These are phyloP conservation scores for Posidonia australis DNA, from an alignment of 106 monocot species.

Conservation along the genomic window DNA sequence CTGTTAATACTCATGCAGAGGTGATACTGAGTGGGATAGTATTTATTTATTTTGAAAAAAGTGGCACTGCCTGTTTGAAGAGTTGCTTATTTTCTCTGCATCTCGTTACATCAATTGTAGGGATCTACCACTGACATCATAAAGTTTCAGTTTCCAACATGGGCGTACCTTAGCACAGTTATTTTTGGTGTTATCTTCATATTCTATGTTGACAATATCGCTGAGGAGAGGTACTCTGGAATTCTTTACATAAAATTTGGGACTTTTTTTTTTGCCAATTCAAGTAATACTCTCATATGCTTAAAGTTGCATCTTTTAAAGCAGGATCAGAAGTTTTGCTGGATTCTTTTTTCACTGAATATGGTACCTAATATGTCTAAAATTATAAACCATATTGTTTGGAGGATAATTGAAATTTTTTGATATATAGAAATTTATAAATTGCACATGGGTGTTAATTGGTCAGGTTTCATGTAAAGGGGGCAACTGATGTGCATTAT, in stretches of 20 bases:
- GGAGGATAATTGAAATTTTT: too few relatives aligned
- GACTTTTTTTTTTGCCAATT: too few relatives aligned
- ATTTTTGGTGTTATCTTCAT: constrained; percentile 81
- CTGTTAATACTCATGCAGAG: neutral
- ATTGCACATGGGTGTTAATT: too few relatives aligned
- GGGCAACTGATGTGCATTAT: too few relatives aligned
- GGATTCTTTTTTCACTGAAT: too few relatives aligned
- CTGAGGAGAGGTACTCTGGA: constrained; percentile 72
- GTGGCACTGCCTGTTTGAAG: neutral
- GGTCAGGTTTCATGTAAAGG: too few relatives aligned
- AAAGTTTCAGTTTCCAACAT: constrained; percentile 60
- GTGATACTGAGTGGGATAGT: neutral
- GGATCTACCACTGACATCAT: constrained; percentile 57
- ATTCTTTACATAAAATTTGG: neutral
- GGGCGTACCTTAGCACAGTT: constrained; percentile 86
- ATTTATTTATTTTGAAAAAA: neutral
- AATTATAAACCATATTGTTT: too few relatives aligned
- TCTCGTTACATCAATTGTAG: constrained; percentile 36
- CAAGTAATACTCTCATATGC: too few relatives aligned
- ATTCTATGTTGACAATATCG: constrained; percentile 89
- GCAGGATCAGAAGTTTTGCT: too few relatives aligned
- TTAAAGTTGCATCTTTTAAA: too few relatives aligned
- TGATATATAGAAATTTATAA: too few relatives aligned
- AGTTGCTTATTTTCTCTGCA: constrained; percentile 2
- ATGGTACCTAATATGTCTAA: too few relatives aligned